phyloP scores from a whole-genome alignment of 495 filamentous ascomycete species.

The Tuber aestivum region DNA sequence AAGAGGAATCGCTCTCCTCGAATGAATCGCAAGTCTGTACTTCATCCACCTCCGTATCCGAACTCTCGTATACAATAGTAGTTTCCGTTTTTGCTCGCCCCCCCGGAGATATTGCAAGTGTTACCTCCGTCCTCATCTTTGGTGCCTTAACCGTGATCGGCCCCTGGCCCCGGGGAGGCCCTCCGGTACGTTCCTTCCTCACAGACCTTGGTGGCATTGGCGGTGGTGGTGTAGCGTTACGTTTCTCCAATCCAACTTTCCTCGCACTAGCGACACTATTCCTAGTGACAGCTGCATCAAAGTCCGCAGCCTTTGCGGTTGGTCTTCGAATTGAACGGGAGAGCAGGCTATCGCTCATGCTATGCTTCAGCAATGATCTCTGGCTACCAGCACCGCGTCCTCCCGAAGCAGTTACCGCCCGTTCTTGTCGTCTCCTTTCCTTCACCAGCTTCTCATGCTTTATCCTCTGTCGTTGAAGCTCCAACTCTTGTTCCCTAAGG shows the following conservation, averaged over 20 bases:
- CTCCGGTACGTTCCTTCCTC: not conserved
- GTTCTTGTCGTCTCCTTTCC: constrained; percentile 25
- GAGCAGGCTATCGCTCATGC: constrained; percentile 32
- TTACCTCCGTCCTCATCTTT: constrained; percentile 33
- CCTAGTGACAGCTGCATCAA: constrained; percentile 39
- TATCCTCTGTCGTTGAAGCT: constrained; percentile 33
- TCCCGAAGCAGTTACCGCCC: constrained; percentile 23
- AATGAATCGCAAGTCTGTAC: constrained; percentile 32
- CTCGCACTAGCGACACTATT: constrained; percentile 23
- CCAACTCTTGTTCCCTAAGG: constrained; percentile 39
- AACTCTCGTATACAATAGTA: constrained; percentile 34
- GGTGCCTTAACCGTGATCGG: constrained; percentile 15
- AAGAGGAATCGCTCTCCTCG: constrained; percentile 42
- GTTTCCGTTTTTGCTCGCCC: constrained; percentile 40
- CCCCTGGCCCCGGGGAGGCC: constrained; percentile 9
- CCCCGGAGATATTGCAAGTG: constrained; percentile 39
- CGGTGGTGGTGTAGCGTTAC: constrained; percentile 17
- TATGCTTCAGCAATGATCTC: constrained; percentile 25
- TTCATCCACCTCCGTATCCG: constrained; percentile 31
- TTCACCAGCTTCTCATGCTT: constrained; percentile 27
- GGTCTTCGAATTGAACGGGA: constrained; percentile 17
- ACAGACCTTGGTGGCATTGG: constrained; percentile 8
- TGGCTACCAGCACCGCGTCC: constrained; percentile 20
- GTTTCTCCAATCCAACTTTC: constrained; percentile 19
- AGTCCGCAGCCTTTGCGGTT: constrained; percentile 32